Percentiles rank a stretch among this genome's conserved stretches.
These are phyloP conservation scores for Coccomyxa sp. DNA, from an alignment of 139 green algal genomes.

Conservation along the genomic window DNA sequence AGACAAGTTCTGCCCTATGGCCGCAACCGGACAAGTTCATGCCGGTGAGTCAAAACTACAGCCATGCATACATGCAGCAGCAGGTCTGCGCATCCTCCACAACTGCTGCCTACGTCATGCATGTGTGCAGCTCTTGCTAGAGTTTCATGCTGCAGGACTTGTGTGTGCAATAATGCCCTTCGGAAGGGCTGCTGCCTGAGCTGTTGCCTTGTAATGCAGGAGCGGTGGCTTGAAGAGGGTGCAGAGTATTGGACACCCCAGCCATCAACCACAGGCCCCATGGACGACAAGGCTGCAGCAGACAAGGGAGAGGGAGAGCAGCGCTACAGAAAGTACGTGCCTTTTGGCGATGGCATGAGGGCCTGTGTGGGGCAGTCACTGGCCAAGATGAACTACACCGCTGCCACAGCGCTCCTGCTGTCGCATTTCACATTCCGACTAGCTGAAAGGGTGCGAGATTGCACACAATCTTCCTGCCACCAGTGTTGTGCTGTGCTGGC, in stretches of 20 bases:
- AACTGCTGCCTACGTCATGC: neutral
- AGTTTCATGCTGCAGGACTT: neutral
- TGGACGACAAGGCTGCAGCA: neutral
- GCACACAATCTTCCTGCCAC: neutral
- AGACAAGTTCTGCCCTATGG: neutral
- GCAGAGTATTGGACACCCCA: neutral
- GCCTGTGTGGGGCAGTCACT: neutral
- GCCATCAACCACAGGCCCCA: neutral
- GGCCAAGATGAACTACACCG: slow-evolving; percentile 3
- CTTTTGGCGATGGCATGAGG: neutral
- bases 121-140: neutral
- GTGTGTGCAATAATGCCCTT: neutral
- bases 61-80: neutral
- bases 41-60: neutral
- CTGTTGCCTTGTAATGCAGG: neutral
- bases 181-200: neutral
- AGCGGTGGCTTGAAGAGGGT: neutral
- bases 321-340: neutral
- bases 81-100: too few species aligned
- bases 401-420: neutral
- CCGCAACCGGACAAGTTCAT: neutral
- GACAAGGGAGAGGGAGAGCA: neutral
- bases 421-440: slow-evolving; percentile 2
- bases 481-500: neutral
- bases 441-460: neutral